A percentile compares a stretch with the other conserved stretches of the same genome.
phyloP scores from a whole-genome alignment of 1,284 basidiomycete species.

The Melanopsichium pennsylvanicum region DNA sequence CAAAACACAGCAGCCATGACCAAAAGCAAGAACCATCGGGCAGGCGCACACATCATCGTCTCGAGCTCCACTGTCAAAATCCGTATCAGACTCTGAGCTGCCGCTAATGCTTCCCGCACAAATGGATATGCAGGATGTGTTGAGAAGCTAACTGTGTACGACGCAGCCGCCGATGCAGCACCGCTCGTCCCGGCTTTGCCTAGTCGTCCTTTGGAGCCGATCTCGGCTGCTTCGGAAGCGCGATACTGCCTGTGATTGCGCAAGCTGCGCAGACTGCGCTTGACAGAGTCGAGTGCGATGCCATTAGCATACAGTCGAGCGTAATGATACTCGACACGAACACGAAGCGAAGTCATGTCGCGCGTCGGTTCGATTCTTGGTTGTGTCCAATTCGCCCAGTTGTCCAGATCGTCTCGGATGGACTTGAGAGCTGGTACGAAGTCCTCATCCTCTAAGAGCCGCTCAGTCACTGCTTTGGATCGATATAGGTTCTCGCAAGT shows the following conservation, averaged over 20 bases:
- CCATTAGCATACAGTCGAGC: slow-evolving; percentile 48
- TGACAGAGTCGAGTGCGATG: slow-evolving; percentile 48
- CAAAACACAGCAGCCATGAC: slow-evolving; percentile 51
- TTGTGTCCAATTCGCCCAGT: slow-evolving; percentile 50
- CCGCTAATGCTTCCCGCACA: slow-evolving; percentile 48
- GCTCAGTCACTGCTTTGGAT: slow-evolving; percentile 40
- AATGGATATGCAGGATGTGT: slow-evolving; percentile 51
- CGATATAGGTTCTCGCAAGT: slow-evolving; percentile 49
- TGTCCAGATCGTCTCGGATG: slow-evolving; percentile 45
- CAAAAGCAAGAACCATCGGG: slow-evolving; percentile 49
- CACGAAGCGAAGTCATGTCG: slow-evolving; percentile 45
- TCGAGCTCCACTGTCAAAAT: slow-evolving; percentile 48
- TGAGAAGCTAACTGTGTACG: slow-evolving; percentile 40
- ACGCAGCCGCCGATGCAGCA: slow-evolving; percentile 14
- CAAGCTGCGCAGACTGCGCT: slow-evolving; percentile 35
- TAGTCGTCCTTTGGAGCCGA: slow-evolving; percentile 37
- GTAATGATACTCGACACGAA: slow-evolving; percentile 52
- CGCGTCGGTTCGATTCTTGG: slow-evolving; percentile 42
- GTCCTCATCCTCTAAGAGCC: slow-evolving; percentile 44
- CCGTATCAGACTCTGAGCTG: slow-evolving; percentile 48
- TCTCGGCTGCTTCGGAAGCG: slow-evolving; percentile 44
- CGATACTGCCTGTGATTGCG: slow-evolving; percentile 38
- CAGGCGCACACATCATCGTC: slow-evolving; percentile 51
- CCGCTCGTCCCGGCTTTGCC: slow-evolving; percentile 21
- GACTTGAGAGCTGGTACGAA: slow-evolving; percentile 47